These are phyloP conservation scores for Lablab purpureus DNA, from an alignment of 306 rosid species.

Conservation along the genomic window DNA sequence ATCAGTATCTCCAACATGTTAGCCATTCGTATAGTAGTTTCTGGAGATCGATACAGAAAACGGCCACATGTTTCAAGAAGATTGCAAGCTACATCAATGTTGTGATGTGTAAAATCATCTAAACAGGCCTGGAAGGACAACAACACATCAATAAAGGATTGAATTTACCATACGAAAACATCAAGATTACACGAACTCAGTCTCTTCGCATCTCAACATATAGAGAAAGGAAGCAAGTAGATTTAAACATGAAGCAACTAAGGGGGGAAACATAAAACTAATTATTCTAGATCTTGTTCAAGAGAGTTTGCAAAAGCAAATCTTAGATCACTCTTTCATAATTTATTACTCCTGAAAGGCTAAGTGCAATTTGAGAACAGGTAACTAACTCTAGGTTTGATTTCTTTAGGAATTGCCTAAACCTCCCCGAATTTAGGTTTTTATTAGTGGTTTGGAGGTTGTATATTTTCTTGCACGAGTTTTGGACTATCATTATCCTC, in stretches of 20 bases:
- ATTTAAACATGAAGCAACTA: slow-evolving; percentile 2
- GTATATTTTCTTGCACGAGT: too few species aligned
- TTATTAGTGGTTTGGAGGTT: too few species aligned
- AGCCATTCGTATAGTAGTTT: slow-evolving; percentile 92
- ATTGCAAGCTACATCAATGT: slow-evolving; percentile 99
- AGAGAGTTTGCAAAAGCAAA: background rate
- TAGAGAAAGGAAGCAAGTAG: slow-evolving; percentile 15
- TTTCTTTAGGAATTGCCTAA: too few species aligned
- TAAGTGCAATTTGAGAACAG: background rate
- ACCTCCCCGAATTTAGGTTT: too few species aligned
- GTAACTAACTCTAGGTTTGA: background rate
- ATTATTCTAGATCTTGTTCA: too few species aligned
- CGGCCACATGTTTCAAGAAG: slow-evolving; percentile 99
- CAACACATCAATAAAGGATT: slow-evolving; percentile 34
- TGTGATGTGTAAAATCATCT: slow-evolving; percentile 98
- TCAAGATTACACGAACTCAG: slow-evolving; percentile 7
- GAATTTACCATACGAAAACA: background rate
- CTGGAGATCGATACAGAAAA: slow-evolving; percentile 96
- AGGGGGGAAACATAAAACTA: too few species aligned
- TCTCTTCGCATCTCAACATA: slow-evolving; percentile 33
- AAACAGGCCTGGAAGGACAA: slow-evolving; percentile 80
- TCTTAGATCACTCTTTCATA: slow-evolving; percentile 11
- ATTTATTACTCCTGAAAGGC: background rate
- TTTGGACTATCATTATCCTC: too few species aligned
- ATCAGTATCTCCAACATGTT: slow-evolving; percentile 98